Base-by-base conservation (phyloP, 2,329 filamentous ascomycete species). In the Gaeumannomyces sp. region DNA sequence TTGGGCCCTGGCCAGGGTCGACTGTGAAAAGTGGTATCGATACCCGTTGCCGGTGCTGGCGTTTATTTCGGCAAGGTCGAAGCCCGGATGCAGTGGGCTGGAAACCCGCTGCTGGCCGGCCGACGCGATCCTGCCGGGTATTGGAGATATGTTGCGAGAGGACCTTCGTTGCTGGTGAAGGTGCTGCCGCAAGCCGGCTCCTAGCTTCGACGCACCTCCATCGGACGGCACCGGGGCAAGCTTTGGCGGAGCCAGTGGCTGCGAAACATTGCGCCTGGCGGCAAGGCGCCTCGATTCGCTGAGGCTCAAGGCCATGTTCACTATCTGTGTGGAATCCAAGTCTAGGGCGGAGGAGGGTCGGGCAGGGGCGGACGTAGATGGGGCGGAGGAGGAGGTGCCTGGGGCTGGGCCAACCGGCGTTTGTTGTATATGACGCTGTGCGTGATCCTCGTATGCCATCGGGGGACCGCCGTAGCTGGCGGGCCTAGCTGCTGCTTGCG, bases 261-360 rank as follows among this genome's bases (percentile, higher is more conserved):
- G 85, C 64, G 72, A 85, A 69, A 76, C 83, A 74, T 73, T 87
- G 75, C 79, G 83, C 76, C 80, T 85, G 75, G 78, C 86, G 67
- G 81, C 90, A 76, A 82, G 83, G 72, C 86, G 86, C 68, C 87
- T 86, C 72, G 89, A 91, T 75, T 97, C 92, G 78, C 91, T 96
- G 62, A 98, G 77, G 68, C 89, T 95, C 70, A 98, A 78, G 1
- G 94, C 94, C 85, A 98, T 91, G 72, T 93, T 93, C 58, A 98
- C 92, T 68, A 98, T 96, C 75, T 97, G 91, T 4, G 89, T 86
- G 10, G 93, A 90, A 72, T 97, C 93, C 66, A 90, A 83, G 70
- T 92, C 87, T 27, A 90, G 65, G 25, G 61, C 25, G 7, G 59
- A n/a, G 29, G 22, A n/a, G 4, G 28, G 56, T 25, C 62, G 57